Conservation (phyloP, 345 rosid species). For the Citrus inodora region DNA sequence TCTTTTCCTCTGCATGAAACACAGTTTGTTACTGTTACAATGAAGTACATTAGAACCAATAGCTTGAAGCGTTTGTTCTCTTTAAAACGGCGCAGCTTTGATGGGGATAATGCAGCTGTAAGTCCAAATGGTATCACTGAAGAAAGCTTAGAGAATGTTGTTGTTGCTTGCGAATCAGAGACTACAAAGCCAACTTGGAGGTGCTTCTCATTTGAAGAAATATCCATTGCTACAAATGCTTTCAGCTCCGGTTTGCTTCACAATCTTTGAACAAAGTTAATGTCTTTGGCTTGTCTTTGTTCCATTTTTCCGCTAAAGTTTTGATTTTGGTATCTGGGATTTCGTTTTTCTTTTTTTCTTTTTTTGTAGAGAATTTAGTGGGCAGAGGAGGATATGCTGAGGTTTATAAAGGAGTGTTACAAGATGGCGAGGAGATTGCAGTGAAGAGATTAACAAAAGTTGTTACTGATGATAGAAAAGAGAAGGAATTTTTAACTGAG, state of each 20-base stretch:
- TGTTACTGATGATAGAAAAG: slow-evolving; percentile 79
- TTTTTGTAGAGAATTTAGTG: slow-evolving; percentile 54
- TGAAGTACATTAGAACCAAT: slow-evolving; percentile 78
- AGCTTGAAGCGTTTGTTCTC: slow-evolving; percentile 88
- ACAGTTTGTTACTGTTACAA: slow-evolving; percentile 26
- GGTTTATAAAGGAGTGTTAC: slow-evolving; percentile 66
- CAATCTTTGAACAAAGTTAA: not conserved
- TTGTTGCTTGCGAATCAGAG: slow-evolving; percentile 10
- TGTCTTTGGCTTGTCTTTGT: not conserved
- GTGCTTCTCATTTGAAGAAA: slow-evolving; percentile 89
- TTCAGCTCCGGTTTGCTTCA: slow-evolving; percentile 57
- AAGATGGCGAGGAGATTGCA: slow-evolving; percentile 64
- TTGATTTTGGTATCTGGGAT: slow-evolving; percentile 3
- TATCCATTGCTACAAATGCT: slow-evolving; percentile 63
- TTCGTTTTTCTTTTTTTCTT: too few relatives aligned
- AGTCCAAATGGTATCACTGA: not conserved
- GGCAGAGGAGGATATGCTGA: slow-evolving; percentile 96
- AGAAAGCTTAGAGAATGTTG: slow-evolving; percentile 22
- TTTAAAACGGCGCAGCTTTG: slow-evolving; percentile 54
- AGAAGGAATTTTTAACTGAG: slow-evolving; percentile 84
- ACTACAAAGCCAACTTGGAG: slow-evolving; percentile 69
- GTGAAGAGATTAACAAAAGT: slow-evolving; percentile 78
- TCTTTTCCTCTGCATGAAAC: slow-evolving; percentile 20
- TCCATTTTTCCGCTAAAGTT: not conserved
- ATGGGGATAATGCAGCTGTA: slow-evolving; percentile 30